Conservation (phyloP, 495 filamentous ascomycete species). For the Aspergillus coremiiformis region DNA sequence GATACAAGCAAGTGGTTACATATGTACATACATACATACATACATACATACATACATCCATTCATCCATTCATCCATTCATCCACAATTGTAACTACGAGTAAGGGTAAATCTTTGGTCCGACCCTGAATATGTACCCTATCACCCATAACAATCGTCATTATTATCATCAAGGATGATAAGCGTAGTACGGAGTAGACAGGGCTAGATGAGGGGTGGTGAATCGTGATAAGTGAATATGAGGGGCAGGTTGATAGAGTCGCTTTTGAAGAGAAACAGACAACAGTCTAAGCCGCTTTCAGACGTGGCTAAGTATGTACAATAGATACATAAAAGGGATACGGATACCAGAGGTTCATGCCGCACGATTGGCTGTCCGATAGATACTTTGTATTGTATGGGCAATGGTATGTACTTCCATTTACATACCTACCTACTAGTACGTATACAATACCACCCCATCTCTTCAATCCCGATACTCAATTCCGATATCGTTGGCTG, state of each 20-base stretch:
- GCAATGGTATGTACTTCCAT: too few relatives aligned
- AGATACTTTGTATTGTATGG: neutral
- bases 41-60: too few relatives aligned
- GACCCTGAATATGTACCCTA: neutral
- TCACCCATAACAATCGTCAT: neutral
- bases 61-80: too few relatives aligned
- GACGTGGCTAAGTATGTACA: too few relatives aligned
- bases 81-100: too few relatives aligned
- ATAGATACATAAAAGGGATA: neutral
- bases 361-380: neutral
- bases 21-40: too few relatives aligned
- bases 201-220: conserved; percentile 3
- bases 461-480: neutral
- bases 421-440: too few relatives aligned
- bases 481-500: conserved; percentile 1
- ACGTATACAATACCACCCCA: neutral
- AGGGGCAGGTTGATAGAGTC: neutral
- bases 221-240: conserved; percentile 8
- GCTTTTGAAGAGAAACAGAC: neutral
- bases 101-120: neutral
- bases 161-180: neutral
- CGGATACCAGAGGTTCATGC: neutral
- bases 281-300: neutral
- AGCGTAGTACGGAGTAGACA: neutral
- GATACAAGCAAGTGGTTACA: neutral